These are phyloP conservation scores for Wickerhamomyces subpelliculosus DNA, from an alignment of 805 yeast genomes.

Conservation along the genomic window DNA sequence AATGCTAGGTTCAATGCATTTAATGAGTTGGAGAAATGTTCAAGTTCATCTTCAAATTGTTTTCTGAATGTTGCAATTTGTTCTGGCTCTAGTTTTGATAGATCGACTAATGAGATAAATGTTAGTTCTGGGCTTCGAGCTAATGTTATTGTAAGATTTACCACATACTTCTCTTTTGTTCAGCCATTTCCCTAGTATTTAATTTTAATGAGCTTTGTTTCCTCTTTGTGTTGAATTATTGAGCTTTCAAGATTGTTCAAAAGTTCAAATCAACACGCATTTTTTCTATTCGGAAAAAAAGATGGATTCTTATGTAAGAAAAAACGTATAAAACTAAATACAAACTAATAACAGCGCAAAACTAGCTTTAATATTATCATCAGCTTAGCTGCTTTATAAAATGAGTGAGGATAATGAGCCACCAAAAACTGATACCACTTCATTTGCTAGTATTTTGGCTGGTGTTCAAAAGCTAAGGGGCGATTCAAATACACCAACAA, in stretches of 20 bases:
- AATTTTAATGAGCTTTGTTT: too few species aligned
- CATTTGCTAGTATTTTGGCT: conserved; percentile 64
- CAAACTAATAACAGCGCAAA: background rate
- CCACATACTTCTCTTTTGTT: conserved; percentile 6
- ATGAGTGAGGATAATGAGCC: conserved; percentile 12
- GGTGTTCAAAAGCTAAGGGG: conserved; percentile 57
- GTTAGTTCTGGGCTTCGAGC: background rate
- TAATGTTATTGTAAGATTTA: too few species aligned
- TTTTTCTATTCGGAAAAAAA: too few species aligned
- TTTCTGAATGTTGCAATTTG: conserved; percentile 80
- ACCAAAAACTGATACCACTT: conserved; percentile 41
- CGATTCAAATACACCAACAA: too few species aligned
- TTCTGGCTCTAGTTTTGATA: conserved; percentile 68
- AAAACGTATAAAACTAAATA: too few species aligned
- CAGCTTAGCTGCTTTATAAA: background rate
- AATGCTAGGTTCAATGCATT: conserved; percentile 81
- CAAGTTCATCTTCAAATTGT: conserved; percentile 77
- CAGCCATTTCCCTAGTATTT: conserved; percentile 3
- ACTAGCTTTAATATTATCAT: too few species aligned
- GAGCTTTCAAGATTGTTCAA: too few species aligned
- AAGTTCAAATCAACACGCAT: too few species aligned
- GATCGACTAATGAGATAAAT: conserved; percentile 43
- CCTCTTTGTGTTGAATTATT: too few species aligned
- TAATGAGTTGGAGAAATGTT: conserved; percentile 77
- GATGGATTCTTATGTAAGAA: too few species aligned